Conservation (phyloP, 2,329 filamentous ascomycete species). For the Aphanocladium album region DNA sequence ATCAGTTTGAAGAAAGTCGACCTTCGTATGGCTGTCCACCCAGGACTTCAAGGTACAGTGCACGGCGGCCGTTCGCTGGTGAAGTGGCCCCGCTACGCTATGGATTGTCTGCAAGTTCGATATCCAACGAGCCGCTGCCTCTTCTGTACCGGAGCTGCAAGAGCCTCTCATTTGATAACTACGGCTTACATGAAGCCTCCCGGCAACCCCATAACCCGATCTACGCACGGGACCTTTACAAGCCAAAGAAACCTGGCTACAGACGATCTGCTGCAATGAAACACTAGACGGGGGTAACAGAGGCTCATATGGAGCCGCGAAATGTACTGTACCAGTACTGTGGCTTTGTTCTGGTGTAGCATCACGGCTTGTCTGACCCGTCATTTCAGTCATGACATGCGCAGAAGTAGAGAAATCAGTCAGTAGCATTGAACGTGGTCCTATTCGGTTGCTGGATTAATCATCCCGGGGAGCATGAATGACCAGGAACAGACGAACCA, state of each 20-base stretch:
- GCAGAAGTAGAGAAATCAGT: too few species aligned
- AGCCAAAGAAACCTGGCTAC: neutral
- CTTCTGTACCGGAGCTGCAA: neutral
- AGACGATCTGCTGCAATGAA: slow-evolving; percentile 11
- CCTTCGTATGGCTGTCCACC: neutral
- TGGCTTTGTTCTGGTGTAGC: neutral
- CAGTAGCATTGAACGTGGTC: neutral
- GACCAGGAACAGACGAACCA: too few species aligned
- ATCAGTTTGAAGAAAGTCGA: neutral
- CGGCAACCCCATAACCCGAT: slow-evolving; percentile 6
- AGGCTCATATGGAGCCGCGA: neutral
- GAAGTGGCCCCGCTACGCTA: neutral
- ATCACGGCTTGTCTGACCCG: neutral
- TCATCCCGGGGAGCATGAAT: too few species aligned
- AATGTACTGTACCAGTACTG: neutral
- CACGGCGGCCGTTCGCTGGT: neutral
- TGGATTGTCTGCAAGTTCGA: neutral
- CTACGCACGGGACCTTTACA: neutral
- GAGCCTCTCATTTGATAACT: neutral
- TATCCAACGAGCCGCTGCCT: neutral
- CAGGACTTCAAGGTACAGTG: neutral
- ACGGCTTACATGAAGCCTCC: neutral
- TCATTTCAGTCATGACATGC: neutral
- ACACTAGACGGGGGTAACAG: slow-evolving; percentile 7
- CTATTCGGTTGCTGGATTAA: neutral